Evolutionary conservation across 257 asterid genomes (phyloP), one percentile per base, ranked within the genome.

Genomic region (Perilla frutescens): DNA sequence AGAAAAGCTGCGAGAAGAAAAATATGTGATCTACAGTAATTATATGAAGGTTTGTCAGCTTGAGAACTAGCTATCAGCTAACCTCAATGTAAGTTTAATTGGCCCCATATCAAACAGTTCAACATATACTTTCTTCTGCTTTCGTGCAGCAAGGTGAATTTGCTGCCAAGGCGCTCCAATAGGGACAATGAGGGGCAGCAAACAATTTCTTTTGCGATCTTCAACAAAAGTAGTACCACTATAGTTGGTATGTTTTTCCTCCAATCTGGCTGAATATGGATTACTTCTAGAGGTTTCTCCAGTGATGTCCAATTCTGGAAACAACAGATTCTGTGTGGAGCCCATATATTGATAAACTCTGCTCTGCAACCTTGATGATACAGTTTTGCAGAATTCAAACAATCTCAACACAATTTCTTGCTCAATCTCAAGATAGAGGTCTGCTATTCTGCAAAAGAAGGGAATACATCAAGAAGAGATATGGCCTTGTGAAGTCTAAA

Each of bases 101-200:
- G 97, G 95, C 75, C 87, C 94, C 83, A 94, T 80, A 82, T 90
- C 97, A 76, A 94, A 87, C 76, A 81, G 82, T 81, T 94, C 97
- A 59, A 91, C 87, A 82, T 90, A 94, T 81, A 90, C 84, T 79
- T 94, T 94, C 88, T 88, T 87, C 85, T 90, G 91, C 83, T 81
- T 89, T 54, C 79, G 80, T 11, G 88, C 86, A 32, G 87, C 84
- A 80, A 87, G 88, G 79, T 90, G 90, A 81, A 94, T 81, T 82
- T 90, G 87, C 84, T 94, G 99, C 99, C 99, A 91, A 41, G 99
- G 99, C 75, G 97, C 97, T 84, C 99, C 99, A 84, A 90, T 87
- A 69, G 99, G 99, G 69, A 88, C 82, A 69, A 91, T 70, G 67
- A 76, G 74, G 69, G 93, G 90, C 50, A 85, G 81, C 82, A 83